A percentile compares a stretch with the other conserved stretches of the same genome.
These are phyloP conservation scores for Plasmodium blacklocki DNA, from an alignment of 169 alveolate species.

Conservation along the genomic window DNA sequence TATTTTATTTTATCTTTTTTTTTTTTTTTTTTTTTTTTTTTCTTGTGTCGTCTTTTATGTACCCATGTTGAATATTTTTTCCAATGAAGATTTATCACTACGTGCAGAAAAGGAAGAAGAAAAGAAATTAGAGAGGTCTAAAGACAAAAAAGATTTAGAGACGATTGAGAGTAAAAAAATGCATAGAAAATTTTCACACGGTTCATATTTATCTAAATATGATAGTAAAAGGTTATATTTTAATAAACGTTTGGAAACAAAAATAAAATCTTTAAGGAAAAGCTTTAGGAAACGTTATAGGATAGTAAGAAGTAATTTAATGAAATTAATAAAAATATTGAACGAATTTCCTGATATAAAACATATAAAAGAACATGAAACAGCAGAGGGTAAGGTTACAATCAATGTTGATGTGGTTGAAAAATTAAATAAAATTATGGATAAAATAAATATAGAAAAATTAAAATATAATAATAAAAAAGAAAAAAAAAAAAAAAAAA, in stretches of 20 bases:
- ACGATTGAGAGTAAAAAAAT: slow-evolving; percentile 5
- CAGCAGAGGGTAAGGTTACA: background rate
- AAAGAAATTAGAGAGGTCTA: slow-evolving; percentile 1
- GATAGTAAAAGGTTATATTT: slow-evolving; percentile 17
- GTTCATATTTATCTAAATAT: slow-evolving; percentile 23
- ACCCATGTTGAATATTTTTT: slow-evolving; percentile 56
- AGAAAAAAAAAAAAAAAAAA: slow-evolving; percentile 15
- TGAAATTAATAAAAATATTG: slow-evolving; percentile 40
- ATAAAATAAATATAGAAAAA: slow-evolving; percentile 66
- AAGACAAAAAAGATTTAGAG: slow-evolving; percentile 23
- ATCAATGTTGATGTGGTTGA: slow-evolving; percentile 31
- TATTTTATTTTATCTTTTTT: background rate
- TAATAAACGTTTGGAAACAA: slow-evolving; percentile 15
- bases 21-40: background rate
- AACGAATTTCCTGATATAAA: slow-evolving; percentile 50
- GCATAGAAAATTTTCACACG: background rate
- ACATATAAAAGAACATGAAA: background rate
- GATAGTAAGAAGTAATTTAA: slow-evolving; percentile 46
- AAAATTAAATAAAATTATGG: slow-evolving; percentile 29
- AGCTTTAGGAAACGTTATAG: slow-evolving; percentile 56
- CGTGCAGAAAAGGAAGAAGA: slow-evolving; percentile 28
- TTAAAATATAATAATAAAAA: slow-evolving; percentile 18
- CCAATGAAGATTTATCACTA: slow-evolving; percentile 56
- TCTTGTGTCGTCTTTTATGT: slow-evolving; percentile 2
- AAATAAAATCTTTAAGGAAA: slow-evolving; percentile 34